Evolutionary conservation across 2,329 filamentous ascomycete genomes (phyloP), one percentile per base, ranked within the genome.

Genomic region (Elsinoe batatas): DNA sequence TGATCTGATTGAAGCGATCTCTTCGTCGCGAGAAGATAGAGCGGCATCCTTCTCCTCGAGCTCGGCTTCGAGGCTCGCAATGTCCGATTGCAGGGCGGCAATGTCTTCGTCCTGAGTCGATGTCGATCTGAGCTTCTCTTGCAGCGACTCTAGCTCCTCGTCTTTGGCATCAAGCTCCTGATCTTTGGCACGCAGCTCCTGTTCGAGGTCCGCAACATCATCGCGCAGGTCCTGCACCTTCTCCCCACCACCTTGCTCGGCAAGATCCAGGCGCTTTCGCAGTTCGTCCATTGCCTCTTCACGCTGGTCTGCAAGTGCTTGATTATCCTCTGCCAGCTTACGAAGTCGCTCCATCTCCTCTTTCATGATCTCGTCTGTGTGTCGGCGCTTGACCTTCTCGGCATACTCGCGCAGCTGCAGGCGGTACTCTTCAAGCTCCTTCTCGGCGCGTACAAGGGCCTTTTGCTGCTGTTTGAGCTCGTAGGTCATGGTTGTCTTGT

Each of bases 401-500:
- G 91, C 87, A 58, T 95, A 81, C 60, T 94, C 88, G 56, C 84
- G 73, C 61, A 96, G 82, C 67, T 95, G 88, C 63, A 86, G 78
- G 54, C 86, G 82, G 68, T 94, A 95, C 57, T 79, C 79, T 66
- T 95, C 91, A 2, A 97, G 78, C 58, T 96, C 89, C 61, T 83
- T 84, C 72, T 97, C 91, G 3, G 91, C 91, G 18, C 83, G 80
- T 17, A 81, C 81, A 10, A 98, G 76, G 38, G 85, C 85, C 68
- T 95, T 97, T 68, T 87, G 88, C 73, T 91, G 93, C 61, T 84
- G 83, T 62, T 87, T 82, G 15, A 98, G 78, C 64, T 98, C 93
- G 58, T 85, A 82, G 67, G 93, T 84, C 81, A 97, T 87, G 0
- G 88, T 91, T 58, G 94, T 82, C 67, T 88, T 88, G 71, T 93